Evolutionary conservation across 228 moss, liverwort and hornwort genomes (phyloP).

Genomic region (Sphagnum fallax): DNA sequence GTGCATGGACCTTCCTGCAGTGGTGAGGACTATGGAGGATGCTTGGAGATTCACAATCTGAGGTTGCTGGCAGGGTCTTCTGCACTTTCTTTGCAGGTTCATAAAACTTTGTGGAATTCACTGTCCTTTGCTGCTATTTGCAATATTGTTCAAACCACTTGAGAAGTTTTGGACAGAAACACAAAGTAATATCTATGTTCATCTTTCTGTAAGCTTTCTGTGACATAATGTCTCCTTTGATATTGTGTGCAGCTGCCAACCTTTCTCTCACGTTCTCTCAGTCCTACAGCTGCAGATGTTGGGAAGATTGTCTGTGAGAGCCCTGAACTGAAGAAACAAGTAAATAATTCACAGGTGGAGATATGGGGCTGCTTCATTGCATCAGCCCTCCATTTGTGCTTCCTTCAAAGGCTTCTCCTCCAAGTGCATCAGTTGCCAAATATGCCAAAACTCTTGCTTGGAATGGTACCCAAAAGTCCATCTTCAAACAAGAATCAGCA

Average conservation of each 20-base stretch:
- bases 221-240: neutral
- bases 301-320: slow-evolving; percentile 42
- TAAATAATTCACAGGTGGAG: slow-evolving; percentile 19
- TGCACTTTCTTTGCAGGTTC: slow-evolving; percentile 26
- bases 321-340: slow-evolving; percentile 22
- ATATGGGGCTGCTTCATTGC: slow-evolving; percentile 38
- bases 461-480: slow-evolving; percentile 16
- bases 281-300: slow-evolving; percentile 40
- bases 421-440: slow-evolving; percentile 11
- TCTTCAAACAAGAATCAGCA: slow-evolving; percentile 14
- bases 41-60: slow-evolving; percentile 63
- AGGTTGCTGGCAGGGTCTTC: slow-evolving; percentile 31
- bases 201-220: neutral
- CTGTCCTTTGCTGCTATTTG: neutral
- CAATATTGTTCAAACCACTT: neutral
- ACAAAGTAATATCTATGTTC: neutral
- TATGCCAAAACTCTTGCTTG: slow-evolving; percentile 2
- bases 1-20: slow-evolving; percentile 2
- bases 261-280: slow-evolving; percentile 56
- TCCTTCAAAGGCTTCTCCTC: slow-evolving; percentile 28
- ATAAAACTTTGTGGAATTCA: slow-evolving; percentile 1
- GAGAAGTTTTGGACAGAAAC: neutral
- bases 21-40: slow-evolving; percentile 13
- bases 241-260: slow-evolving; percentile 26
- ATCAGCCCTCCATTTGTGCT: slow-evolving; percentile 60